Percentiles rank a stretch among this genome's conserved stretches.
These are phyloP conservation scores for Apiospora saccharicola DNA, from an alignment of 2,329 filamentous ascomycete genomes.

Conservation along the genomic window DNA sequence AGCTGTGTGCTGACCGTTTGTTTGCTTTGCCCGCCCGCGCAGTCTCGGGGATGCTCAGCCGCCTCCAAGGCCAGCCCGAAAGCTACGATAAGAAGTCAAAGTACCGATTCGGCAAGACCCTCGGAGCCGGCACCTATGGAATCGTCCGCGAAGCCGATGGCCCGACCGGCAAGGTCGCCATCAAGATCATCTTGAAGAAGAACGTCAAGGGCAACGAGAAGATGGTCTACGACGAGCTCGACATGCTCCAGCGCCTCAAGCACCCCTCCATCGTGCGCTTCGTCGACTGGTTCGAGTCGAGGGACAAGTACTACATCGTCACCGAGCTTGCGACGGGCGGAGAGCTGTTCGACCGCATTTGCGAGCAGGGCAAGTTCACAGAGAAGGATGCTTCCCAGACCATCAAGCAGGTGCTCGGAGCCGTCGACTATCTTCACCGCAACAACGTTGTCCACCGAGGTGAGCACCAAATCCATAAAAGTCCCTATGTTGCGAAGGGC, in stretches of 20 bases:
- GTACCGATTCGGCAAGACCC: constrained; percentile 91
- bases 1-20: constrained; percentile 24
- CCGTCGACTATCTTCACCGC: constrained; percentile 92
- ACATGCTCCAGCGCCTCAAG: constrained; percentile 88
- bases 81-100: constrained; percentile 98
- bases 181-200: constrained; percentile 99
- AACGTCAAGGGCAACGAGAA: constrained; percentile 98
- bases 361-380: constrained; percentile 96
- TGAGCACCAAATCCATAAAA: constrained; percentile 45
- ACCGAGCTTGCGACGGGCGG: constrained; percentile 95
- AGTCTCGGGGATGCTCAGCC: constrained; percentile 93
- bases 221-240: constrained; percentile 98
- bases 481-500: background rate
- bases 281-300: constrained; percentile 98
- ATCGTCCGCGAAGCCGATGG: constrained; percentile 96
- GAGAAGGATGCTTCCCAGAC: constrained; percentile 97
- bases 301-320: constrained; percentile 99
- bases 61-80: constrained; percentile 94
- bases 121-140: constrained; percentile 97
- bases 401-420: constrained; percentile 90
- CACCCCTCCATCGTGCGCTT: constrained; percentile 98
- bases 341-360: constrained; percentile 97
- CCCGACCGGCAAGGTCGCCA: constrained; percentile 82
- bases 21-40: constrained; percentile 23
- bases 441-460: constrained; percentile 97